Evolutionary conservation across 257 asterid genomes (phyloP), one percentile per base, ranked within the genome.

Genomic region (Euphrasia confusa): DNA sequence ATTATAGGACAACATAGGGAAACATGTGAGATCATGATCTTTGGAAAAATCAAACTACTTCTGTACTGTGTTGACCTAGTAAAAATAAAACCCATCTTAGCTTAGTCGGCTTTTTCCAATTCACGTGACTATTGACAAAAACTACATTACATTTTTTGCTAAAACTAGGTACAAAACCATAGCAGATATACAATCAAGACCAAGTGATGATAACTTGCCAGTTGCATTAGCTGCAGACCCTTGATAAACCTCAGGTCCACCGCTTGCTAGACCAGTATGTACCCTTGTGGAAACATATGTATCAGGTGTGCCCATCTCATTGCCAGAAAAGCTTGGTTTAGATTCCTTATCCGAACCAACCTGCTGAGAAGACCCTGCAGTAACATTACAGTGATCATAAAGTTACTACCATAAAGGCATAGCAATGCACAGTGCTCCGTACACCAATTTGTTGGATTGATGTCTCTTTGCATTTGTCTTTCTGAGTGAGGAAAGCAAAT

Each of bases 241-340:
- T 69, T 81, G 95, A 83, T 81, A 79, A 21, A 77, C 63, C 71
- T 80, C 97, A 72, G 84, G 90, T 56, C 88, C 95, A 40, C 80
- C 73, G 70, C 82, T 71, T 66, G 80, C 81, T 48, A 79, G 76
- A 26, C 84, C 89, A 32, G 74, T 66, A 67, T 69, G 84, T 8
- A 64, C 67, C 80, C 86, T 74, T 68, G 80, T 76, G 58, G 96
- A 74, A 69, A 84, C 65, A 73, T 75, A 79, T 40, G 87, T 63
- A 68, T 87, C 96, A 14, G 83, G 73, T 67, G 83, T 71, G 28
- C 72, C 75, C 68, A 77, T 75, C 75, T 92, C 93, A 75, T 81
- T 86, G 69, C 78, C 89, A 78, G 82, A 67, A 64, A 79, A 77
- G 74, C 55, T 73, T 26, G 81, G 71, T 65, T 80, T 81, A 42